Base-by-base conservation (phyloP, 2,329 filamentous ascomycete genomes). In the Clarireedia paspali region DNA sequence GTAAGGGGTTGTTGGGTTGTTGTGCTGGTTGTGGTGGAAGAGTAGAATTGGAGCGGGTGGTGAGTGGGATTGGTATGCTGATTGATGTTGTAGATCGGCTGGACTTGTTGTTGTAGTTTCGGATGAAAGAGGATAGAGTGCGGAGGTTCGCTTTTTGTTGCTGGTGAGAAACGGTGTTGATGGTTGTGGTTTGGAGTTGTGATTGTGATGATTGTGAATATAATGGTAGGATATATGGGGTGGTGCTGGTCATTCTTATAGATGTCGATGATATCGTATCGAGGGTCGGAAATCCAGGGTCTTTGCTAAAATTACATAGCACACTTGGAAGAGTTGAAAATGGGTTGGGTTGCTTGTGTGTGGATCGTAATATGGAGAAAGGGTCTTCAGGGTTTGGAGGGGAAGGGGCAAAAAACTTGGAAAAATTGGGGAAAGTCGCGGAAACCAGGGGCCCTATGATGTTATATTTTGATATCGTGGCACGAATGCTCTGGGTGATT, bases 91-190 rank as follows among this genome's bases (percentile, higher is more conserved):
- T 39, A 26, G 6, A 34, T 30, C 4, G 23, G 6, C 7, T 23
- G 10, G n/a, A 10, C 10, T 30, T 44, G 4, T 17, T 44, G n/a
- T 44, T 44, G 40, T 50, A 50, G 1, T n/a, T 36, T 24, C 50
- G 50, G 14, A 55, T 55, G n/a, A 55, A 55, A 2, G 53, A 55
- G 24, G 53, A 55, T 34, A 55, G 47, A 24, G 53, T 55, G 44
- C 27, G 47, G 2, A 55, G 17, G 3, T 24, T 27, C 1, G 46
- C 46, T 45, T 38, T 55, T 17, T 4, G 9, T 15, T 55, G 53
- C 15, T 36, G 40, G 40, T 17, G 38, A n/a, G 6, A 40, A 40
- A 40, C 42, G n/a, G 14, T 36, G 10, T 44, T 48, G 20, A 1
- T 47, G 47, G 6, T 39, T 49, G 3, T 23, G 44, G 44, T 30